Evolutionary conservation across 2,329 filamentous ascomycete species (phyloP).

Genomic region (Aspergillus fijiensis): DNA sequence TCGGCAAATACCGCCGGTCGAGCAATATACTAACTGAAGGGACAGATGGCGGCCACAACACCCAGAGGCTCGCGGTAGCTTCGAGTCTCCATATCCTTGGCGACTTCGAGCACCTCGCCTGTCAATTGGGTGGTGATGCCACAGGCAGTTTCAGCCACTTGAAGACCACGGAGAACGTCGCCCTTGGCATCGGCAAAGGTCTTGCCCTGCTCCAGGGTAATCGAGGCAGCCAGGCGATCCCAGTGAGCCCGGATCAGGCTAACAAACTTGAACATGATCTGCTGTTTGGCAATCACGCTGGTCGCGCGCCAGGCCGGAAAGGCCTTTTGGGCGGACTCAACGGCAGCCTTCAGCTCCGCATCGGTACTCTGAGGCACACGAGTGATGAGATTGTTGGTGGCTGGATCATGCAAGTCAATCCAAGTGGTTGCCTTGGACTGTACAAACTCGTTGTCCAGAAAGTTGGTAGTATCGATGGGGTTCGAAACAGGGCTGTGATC

Average conservation of each 20-base stretch:
- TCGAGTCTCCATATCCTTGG: conserved; percentile 68
- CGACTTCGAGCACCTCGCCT: conserved; percentile 67
- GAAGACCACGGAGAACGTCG: conserved; percentile 64
- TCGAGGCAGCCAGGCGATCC: conserved; percentile 64
- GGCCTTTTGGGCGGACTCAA: conserved; percentile 62
- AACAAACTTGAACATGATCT: conserved; percentile 67
- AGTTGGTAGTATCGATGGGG: conserved; percentile 61
- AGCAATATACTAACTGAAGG: conserved; percentile 55
- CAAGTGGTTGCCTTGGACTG: conserved; percentile 58
- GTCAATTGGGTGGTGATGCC: conserved; percentile 66
- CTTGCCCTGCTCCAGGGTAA: conserved; percentile 68
- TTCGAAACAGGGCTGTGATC: conserved; percentile 56
- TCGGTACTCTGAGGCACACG: conserved; percentile 66
- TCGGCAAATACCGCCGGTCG: conserved; percentile 2
- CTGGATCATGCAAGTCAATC: conserved; percentile 65
- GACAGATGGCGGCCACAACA: conserved; percentile 65
- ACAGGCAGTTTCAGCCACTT: conserved; percentile 67
- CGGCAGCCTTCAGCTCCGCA: conserved; percentile 61
- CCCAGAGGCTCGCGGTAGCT: conserved; percentile 66
- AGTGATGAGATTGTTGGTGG: conserved; percentile 66
- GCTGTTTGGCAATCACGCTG: conserved; percentile 60
- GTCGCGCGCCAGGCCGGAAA: conserved; percentile 62
- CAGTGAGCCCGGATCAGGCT: conserved; percentile 63
- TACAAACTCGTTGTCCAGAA: conserved; percentile 64
- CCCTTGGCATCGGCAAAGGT: conserved; percentile 67